A percentile compares a stretch with the other conserved stretches of the same genome.
These are phyloP conservation scores for Lactarius psammicola DNA, from an alignment of 768 basidiomycete species.

Conservation along the genomic window DNA sequence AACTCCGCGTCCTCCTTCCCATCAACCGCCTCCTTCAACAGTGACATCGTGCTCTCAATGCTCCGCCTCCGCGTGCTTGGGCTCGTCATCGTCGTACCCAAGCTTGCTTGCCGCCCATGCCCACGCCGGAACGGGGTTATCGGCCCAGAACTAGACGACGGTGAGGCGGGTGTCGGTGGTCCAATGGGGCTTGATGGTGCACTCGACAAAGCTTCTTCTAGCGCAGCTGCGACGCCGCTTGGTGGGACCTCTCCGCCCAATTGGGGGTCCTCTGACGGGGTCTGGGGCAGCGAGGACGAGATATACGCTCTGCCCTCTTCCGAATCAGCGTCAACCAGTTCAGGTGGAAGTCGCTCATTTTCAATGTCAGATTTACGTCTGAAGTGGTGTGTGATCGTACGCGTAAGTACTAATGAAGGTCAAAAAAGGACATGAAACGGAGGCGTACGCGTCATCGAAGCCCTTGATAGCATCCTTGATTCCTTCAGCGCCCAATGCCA, in stretches of 20 bases:
- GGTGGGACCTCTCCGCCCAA: constrained; percentile 32
- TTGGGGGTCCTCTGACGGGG: constrained; percentile 48
- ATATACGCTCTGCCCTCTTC: constrained; percentile 63
- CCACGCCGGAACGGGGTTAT: constrained; percentile 60
- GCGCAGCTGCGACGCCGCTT: constrained; percentile 35
- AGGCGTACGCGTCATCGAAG: constrained; percentile 92
- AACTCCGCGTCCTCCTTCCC: constrained; percentile 51
- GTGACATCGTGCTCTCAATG: constrained; percentile 91
- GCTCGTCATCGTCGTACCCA: constrained; percentile 94
- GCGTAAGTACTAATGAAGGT: neutral
- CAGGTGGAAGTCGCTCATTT: constrained; percentile 97
- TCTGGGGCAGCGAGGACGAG: constrained; percentile 50
- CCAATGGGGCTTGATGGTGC: constrained; percentile 31
- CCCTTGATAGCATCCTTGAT: constrained; percentile 92
- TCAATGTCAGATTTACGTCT: constrained; percentile 98
- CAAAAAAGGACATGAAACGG: neutral
- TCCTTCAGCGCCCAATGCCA: constrained; percentile 88
- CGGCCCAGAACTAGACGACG: constrained; percentile 31
- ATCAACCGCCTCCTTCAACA: constrained; percentile 92
- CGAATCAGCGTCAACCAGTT: constrained; percentile 80
- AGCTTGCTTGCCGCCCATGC: constrained; percentile 72
- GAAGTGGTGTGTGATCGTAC: constrained; percentile 12
- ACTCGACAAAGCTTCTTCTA: constrained; percentile 35
- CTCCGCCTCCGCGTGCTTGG: constrained; percentile 90
- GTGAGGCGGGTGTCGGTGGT: constrained; percentile 33